phyloP scores from a whole-genome alignment of 2,329 filamentous ascomycete genomes.

The Phaeosphaeriaceae sp. region DNA sequence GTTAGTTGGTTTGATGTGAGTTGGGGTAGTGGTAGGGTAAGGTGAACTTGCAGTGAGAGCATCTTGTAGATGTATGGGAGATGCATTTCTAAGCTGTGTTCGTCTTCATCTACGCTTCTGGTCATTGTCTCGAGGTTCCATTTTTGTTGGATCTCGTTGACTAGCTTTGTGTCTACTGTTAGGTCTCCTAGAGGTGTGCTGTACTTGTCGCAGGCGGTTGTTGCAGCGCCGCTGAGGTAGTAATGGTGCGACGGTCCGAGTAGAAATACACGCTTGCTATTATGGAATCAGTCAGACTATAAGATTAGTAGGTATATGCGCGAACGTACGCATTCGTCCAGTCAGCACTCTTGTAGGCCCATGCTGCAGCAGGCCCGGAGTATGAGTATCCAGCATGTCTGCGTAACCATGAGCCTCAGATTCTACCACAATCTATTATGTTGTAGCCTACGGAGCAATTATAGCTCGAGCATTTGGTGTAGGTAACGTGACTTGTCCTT shows the following conservation, averaged over 20 bases:
- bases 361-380: conserved; percentile 90
- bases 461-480: conserved; percentile 78
- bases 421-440: conserved; percentile 1
- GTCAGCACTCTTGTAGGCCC: conserved; percentile 90
- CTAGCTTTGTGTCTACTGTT: conserved; percentile 65
- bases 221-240: conserved; percentile 76
- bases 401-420: conserved; percentile 37
- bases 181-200: conserved; percentile 77
- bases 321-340: conserved; percentile 71
- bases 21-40: conserved; percentile 1
- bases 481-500: conserved; percentile 61
- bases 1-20: background rate
- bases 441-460: conserved; percentile 80
- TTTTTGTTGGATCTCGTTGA: conserved; percentile 51
- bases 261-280: conserved; percentile 84
- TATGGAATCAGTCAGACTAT: background rate
- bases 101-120: conserved; percentile 70
- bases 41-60: conserved; percentile 58
- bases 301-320: too few species aligned
- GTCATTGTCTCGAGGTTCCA: conserved; percentile 61
- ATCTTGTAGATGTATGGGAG: conserved; percentile 90
- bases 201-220: conserved; percentile 74
- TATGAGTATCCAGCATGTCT: conserved; percentile 95
- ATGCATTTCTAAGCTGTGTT: conserved; percentile 97
- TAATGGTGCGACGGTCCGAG: conserved; percentile 92